Base-by-base conservation (phyloP, 768 basidiomycete species). In the Leccinellum rugosiceps region DNA sequence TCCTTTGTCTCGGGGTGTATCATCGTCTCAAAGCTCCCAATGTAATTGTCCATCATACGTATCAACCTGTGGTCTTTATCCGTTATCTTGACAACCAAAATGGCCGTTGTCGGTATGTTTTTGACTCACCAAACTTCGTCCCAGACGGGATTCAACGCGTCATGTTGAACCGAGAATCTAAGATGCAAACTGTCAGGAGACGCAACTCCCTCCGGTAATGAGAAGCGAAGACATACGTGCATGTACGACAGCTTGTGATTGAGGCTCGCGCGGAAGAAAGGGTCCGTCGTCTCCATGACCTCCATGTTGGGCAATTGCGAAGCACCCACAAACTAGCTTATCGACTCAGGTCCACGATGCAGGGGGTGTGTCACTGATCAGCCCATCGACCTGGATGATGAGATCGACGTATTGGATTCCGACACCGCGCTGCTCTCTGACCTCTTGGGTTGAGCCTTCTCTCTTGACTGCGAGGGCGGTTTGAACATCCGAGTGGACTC, bases 61-160 rank as follows among this genome's bases (percentile, higher is more conserved):
- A 35, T 35, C 34, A 35, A 35, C 34, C 34, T 81, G 41, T 81
- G 78, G 64, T 90, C 86, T 64, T 90, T 89, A 67, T 89, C 87
- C 55, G 83, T 70, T 17, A 91, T 75, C 43, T 80, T 72, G n/a
- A 90, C 81, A 5, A 73, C 67, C 8, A 91, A 70, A 25, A 74
- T 76, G 8, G 87, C 87, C n/a, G 74, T 78, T 4, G 67, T 69
- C 0, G 89, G 89, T 14, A 91, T 88, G 64, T 88, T 90, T 72
- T 84, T 87, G 59, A 91, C 72, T 32, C 75, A 73, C 90, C 90
- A 91, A 9, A 76, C 59, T 65, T 90, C 89, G 64, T 92, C 86
- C 89, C 89, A 91, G 19, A 88, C 84, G 0, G 90, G 90, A 0
- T 74, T 62, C n/a, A 84, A 69, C 8, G 83, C 84, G 49, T 82